phyloP scores from a whole-genome alignment of 305 asterid species.

The Solanum hybrid region DNA sequence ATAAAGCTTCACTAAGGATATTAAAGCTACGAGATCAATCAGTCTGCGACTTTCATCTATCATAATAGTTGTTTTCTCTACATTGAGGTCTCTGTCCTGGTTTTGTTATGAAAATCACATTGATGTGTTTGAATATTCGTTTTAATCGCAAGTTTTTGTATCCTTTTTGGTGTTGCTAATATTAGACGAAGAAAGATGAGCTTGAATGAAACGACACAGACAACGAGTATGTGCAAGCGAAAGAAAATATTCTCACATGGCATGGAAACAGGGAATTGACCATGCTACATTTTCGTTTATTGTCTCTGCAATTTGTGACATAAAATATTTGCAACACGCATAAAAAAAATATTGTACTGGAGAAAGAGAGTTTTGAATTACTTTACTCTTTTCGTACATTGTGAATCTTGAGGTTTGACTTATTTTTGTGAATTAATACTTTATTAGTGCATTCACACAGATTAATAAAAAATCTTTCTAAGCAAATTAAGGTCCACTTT shows the following conservation, averaged over 20 bases:
- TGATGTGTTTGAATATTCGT: neutral
- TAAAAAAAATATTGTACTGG: neutral
- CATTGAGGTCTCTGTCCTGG: neutral
- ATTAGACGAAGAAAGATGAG: neutral
- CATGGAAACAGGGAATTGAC: neutral
- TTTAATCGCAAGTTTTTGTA: neutral
- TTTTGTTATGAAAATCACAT: neutral
- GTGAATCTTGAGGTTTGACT: slow-evolving; percentile 5
- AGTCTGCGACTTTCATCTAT: neutral
- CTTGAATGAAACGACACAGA: neutral
- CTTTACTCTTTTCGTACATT: neutral
- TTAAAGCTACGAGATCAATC: neutral
- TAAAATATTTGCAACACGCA: neutral
- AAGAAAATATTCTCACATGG: neutral
- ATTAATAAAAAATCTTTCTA: neutral
- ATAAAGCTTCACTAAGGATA: neutral
- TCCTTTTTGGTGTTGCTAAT: neutral
- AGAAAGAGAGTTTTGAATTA: neutral
- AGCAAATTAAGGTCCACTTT: neutral
- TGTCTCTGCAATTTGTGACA: neutral
- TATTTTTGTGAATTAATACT: neutral
- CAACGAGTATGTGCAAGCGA: neutral
- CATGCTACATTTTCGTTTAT: neutral
- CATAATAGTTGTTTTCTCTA: neutral
- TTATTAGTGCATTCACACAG: neutral